Percentiles rank a stretch among this genome's conserved stretches.
Conservation (phyloP, 768 basidiomycete genomes). For the Crepidotus variabilis region DNA sequence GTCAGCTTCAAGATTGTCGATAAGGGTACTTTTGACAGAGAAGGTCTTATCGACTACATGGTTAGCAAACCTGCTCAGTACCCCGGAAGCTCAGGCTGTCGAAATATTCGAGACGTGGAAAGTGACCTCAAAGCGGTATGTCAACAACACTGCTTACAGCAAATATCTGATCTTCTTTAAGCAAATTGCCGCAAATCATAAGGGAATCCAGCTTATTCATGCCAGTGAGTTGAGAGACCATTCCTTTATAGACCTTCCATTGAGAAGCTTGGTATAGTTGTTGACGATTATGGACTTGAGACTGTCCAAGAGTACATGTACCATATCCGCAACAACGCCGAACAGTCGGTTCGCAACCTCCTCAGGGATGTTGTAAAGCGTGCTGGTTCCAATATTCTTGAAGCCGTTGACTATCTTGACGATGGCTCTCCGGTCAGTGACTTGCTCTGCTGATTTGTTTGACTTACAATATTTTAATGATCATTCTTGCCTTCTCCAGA, state of each 20-base stretch:
- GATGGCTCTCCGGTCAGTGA: conserved; percentile 78
- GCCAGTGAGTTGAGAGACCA: conserved; percentile 45
- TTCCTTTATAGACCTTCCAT: conserved; percentile 7
- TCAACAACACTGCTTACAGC: conserved; percentile 3
- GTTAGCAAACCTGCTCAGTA: conserved; percentile 76
- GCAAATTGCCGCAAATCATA: conserved; percentile 95
- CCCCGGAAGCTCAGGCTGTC: conserved; percentile 82
- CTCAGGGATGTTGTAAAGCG: conserved; percentile 72
- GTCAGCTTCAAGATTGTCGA: conserved; percentile 89
- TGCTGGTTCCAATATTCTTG: conserved; percentile 59
- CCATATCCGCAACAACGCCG: conserved; percentile 87
- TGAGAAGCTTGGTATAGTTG: conserved; percentile 42
- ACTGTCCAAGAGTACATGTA: conserved; percentile 94
- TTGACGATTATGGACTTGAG: conserved; percentile 79
- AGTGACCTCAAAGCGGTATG: conserved; percentile 87
- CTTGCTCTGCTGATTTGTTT: neutral
- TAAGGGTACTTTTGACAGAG: conserved; percentile 73
- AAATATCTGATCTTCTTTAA: conserved; percentile 22
- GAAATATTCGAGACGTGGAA: conserved; percentile 86
- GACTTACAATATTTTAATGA: neutral
- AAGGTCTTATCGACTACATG: conserved; percentile 76
- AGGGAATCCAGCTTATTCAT: conserved; percentile 83
- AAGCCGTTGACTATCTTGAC: conserved; percentile 80
- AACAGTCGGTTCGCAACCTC: conserved; percentile 79
- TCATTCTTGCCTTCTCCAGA: conserved; percentile 35